A percentile compares a stretch with the other conserved stretches of the same genome.
These are phyloP conservation scores for Phlyctochytrium bullatum DNA, from an alignment of 192 early-diverging fungal species.

Conservation along the genomic window DNA sequence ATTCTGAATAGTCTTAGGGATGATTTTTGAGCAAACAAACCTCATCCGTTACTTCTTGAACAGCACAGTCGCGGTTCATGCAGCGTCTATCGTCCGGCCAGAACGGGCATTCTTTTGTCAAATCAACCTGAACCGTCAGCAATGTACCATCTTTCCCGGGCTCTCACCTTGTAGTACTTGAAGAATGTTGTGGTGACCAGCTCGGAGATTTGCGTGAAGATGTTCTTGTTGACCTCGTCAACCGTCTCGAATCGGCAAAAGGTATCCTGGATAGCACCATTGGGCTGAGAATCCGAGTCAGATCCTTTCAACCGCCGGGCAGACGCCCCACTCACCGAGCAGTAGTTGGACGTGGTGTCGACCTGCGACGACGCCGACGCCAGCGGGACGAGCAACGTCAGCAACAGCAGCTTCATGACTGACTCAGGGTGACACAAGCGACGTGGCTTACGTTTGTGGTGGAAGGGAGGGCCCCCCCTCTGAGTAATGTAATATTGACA, in stretches of 20 bases:
- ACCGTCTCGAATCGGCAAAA: constrained; percentile 41
- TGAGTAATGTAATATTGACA: no score
- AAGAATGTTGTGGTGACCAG: constrained; percentile 88
- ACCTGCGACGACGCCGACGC: no score
- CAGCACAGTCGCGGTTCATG: constrained; percentile 80
- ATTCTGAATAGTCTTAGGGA: not conserved
- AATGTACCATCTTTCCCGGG: not conserved
- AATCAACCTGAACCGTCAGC: constrained; percentile 68
- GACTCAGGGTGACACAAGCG: no score
- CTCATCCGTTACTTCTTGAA: constrained; percentile 72
- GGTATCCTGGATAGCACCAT: constrained; percentile 31
- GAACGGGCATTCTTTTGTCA: constrained; percentile 86
- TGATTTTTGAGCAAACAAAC: constrained; percentile 23
- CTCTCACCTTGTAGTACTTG: constrained; percentile 78
- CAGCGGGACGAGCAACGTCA: no score
- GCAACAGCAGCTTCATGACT: no score
- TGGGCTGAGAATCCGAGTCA: constrained; percentile 8
- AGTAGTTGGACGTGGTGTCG: no score
- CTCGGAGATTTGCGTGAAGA: constrained; percentile 65
- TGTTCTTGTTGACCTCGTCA: constrained; percentile 62
- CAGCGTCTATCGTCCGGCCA: constrained; percentile 85
- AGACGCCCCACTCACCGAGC: not conserved
- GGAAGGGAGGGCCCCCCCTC: no score
- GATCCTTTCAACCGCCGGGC: not conserved
- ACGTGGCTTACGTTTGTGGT: no score